phyloP scores from a whole-genome alignment of 1,139 yeast genomes.

The Kodamaea sp. region DNA sequence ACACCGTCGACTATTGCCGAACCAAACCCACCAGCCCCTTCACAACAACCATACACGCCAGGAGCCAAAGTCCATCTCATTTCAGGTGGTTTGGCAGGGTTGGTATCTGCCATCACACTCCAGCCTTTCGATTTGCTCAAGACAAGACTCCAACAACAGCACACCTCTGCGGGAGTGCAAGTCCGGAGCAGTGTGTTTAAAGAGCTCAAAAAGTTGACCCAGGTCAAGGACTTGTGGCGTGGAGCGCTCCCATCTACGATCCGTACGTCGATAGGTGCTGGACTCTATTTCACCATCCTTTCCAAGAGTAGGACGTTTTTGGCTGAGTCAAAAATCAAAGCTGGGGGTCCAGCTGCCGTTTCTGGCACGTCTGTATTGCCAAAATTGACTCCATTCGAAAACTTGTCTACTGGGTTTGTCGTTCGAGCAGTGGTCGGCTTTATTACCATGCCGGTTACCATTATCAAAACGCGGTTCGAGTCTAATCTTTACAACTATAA shows the following conservation, averaged over 20 bases:
- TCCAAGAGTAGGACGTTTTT: constrained; percentile 60
- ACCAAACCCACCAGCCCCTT: not conserved
- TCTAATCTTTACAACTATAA: constrained; percentile 71
- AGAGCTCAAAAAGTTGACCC: constrained; percentile 49
- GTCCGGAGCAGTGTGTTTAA: constrained; percentile 39
- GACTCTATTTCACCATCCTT: constrained; percentile 74
- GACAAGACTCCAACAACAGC: constrained; percentile 83
- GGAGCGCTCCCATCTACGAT: constrained; percentile 91
- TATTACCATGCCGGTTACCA: constrained; percentile 95
- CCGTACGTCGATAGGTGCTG: constrained; percentile 90
- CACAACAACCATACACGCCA: no score
- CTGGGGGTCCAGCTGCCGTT: constrained; percentile 4
- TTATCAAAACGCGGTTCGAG: constrained; percentile 88
- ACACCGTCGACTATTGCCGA: not conserved
- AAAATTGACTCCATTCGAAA: constrained; percentile 66
- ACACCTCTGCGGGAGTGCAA: constrained; percentile 31
- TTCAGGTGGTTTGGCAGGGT: constrained; percentile 88
- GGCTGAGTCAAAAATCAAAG: constrained; percentile 33
- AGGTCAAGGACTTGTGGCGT: constrained; percentile 72
- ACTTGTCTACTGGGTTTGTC: constrained; percentile 73
- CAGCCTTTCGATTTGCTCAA: constrained; percentile 92
- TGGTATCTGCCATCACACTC: constrained; percentile 74
- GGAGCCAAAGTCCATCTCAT: constrained; percentile 49
- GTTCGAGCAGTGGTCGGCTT: constrained; percentile 84
- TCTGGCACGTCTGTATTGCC: constrained; percentile 54